Evolutionary conservation across 2,329 filamentous ascomycete genomes (phyloP), one percentile per base, ranked within the genome.

Genomic region (Chaetothyriales sp.): DNA sequence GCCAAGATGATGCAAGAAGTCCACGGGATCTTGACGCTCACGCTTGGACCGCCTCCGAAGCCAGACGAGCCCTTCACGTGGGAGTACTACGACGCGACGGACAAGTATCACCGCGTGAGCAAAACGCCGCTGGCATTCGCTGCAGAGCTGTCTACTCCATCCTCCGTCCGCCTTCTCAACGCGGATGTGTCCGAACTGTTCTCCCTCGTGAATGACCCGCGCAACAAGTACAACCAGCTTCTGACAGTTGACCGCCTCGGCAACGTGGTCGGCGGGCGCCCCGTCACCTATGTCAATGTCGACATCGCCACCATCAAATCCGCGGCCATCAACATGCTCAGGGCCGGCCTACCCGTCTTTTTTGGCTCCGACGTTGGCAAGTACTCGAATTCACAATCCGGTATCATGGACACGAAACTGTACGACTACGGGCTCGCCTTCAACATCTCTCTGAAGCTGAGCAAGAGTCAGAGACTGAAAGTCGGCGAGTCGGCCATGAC

Each of bases 341-440:
- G 80, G 63, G 81, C 82, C 9, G 87, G 86, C 1, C 70, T 86
- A 4, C 88, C 89, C 8, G 78, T 94, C 48, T 94, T 94, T 75
- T 94, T 95, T 65, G 89, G 89, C 52, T 85, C 79, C 48, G 89
- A 95, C 62, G 88, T 94, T 0, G 88, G 87, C 56, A 86, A 94
- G 66, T 89, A 84, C 67, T 85, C 80, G 51, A 82, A 89, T 64
- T 72, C 70, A 0, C 61, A 61, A 1, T 74, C 76, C 2, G 88
- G 88, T 15, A 80, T 94, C 64, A 89, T 94, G 85, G 88, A 94
- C 65, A 76, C 83, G 0, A 75, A 77, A 1, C 72, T 94, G 4
- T 80, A 83, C 62, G 83, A 92, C 67, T 92, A 90, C 67, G 78
- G 85, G 60, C 77, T 94, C 1, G 88, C 86, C n/a, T 88, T 94